Base-by-base conservation (phyloP, 441 rosid genomes). In the Monsonia emarginata region DNA sequence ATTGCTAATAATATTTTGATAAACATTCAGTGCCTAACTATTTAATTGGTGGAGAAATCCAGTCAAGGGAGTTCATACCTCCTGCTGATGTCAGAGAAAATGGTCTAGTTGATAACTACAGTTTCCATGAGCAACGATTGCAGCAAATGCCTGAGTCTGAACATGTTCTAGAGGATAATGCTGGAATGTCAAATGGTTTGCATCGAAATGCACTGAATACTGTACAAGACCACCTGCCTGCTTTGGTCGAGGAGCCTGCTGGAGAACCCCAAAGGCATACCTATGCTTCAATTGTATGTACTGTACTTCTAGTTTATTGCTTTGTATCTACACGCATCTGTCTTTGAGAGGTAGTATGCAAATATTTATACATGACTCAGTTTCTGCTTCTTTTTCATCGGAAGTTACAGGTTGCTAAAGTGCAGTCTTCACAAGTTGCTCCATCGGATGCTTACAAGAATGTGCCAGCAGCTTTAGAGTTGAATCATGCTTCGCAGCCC, bases 241-340 rank as follows among this genome's bases (percentile, higher is more conserved):
- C 80, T 67, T 63, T 80, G 63, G 65, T 74, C 25, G 85, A 84
- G 68, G 89, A 84, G 66, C 67, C 83, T 65, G 68, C 61, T 42
- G 86, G 65, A 34, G 91, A 79, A 68, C 81, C 83, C 60, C 94
- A 74, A 68, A 86, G 82, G 54, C 87, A 75, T 74, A 88, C 94
- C 34, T 86, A 86, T 38, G 94, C 94, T 68, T 88, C 94, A 57
- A 88, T 88, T 78, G 91, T 88, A 86, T 60, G 87, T 68, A 64
- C 68, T 73, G n/a, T 32, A 4, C 11, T 32, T 63, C n/a, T n/a
- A n/a, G n/a, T 67, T 69, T 63, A 42, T 66, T 67, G 62, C 30
- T 63, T 70, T 60, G 22, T 27, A 13, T 44, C 61, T 18, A 34
- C 52, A 13, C 30, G 3, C 38, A 16, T 22, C 16, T 34, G n/a